These are phyloP conservation scores for Boletus reticulatus DNA, from an alignment of 768 basidiomycete species.

Conservation along the genomic window DNA sequence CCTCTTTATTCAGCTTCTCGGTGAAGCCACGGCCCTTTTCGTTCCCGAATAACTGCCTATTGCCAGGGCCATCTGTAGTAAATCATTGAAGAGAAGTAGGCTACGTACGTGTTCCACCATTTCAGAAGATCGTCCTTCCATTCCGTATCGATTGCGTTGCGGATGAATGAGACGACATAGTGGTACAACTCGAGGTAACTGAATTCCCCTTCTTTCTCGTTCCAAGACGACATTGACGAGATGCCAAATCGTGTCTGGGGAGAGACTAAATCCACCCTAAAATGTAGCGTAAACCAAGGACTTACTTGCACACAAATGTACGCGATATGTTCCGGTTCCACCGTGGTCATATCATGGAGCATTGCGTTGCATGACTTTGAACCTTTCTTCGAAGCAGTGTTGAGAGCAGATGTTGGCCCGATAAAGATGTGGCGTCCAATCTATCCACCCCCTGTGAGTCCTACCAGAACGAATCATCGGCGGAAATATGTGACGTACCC, in stretches of 20 bases:
- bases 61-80: background rate
- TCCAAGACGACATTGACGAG: background rate
- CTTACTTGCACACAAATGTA: too few species aligned
- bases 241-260: background rate
- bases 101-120: background rate
- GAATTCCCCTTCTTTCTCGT: background rate
- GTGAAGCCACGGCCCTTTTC: background rate
- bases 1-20: background rate
- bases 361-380: too few species aligned
- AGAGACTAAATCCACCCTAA: too few species aligned
- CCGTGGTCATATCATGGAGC: too few species aligned
- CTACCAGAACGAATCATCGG: too few species aligned
- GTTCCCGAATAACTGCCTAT: background rate
- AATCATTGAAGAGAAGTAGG: background rate
- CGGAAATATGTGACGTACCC: too few species aligned
- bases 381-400: too few species aligned
- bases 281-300: too few species aligned
- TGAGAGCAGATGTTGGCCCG: too few species aligned
- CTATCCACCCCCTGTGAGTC: too few species aligned
- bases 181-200: background rate
- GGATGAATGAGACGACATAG: background rate
- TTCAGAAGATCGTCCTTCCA: background rate
- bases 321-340: too few species aligned
- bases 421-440: too few species aligned
- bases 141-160: background rate